Evolutionary conservation across 139 green algal species (phyloP).

Genomic region (Zygnema circumcarinatum): DNA sequence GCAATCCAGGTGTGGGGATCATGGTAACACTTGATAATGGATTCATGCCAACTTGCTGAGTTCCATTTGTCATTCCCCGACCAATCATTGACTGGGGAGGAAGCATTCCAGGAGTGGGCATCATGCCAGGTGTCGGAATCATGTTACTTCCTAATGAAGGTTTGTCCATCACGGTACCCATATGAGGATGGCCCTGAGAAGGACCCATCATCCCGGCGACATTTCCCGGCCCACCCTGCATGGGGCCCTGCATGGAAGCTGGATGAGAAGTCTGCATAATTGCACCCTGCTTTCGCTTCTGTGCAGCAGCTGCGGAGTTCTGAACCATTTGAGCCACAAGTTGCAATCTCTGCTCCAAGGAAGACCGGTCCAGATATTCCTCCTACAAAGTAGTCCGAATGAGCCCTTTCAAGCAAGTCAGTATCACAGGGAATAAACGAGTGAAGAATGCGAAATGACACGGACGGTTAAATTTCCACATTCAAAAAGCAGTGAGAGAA

Average conservation of each 20-base stretch:
- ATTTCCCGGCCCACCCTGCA: not conserved
- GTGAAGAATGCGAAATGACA: not conserved
- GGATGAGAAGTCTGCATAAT: conserved; percentile 26
- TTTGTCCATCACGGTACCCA: conserved; percentile 1
- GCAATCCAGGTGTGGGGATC: not conserved
- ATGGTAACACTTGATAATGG: not conserved
- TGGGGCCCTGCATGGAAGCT: not conserved
- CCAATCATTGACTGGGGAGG: not conserved
- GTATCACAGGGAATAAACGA: conserved; percentile 9
- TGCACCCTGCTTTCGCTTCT: conserved; percentile 34
- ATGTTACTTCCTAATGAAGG: conserved; percentile 3
- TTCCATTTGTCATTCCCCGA: not conserved
- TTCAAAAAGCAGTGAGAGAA: not conserved
- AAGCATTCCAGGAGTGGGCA: conserved; percentile 63
- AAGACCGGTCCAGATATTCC: conserved; percentile 80
- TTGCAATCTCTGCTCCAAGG: conserved; percentile 85
- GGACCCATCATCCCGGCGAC: not conserved
- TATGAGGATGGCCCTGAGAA: not conserved
- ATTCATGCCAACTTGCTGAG: not conserved
- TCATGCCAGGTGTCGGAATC: conserved; percentile 60
- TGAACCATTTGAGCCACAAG: conserved; percentile 75
- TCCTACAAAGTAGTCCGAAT: no score
- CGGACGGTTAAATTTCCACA: not conserved
- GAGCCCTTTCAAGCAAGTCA: not conserved
- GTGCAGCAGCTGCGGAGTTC: not conserved